Evolutionary conservation across 345 rosid species (phyloP), one percentile per base, ranked within the genome.

Genomic region (Eucalyptus leucophloia): DNA sequence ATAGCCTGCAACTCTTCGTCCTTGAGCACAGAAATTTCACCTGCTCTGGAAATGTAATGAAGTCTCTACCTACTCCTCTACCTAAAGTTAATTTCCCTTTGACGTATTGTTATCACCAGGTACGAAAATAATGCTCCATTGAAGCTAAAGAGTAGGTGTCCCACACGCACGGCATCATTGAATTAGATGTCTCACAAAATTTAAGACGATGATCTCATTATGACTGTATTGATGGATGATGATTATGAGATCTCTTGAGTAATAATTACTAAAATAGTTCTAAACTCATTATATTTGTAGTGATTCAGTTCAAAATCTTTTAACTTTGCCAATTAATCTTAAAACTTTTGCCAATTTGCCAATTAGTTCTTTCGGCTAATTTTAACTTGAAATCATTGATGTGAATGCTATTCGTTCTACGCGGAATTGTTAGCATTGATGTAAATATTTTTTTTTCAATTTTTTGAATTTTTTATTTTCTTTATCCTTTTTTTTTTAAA

Each of bases 321-420:
- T 9, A 1, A 53, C 24, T 53, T 53, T 19, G 9, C 11, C 58
- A 54, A 54, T 54, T 54, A 54, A 4, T 54, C 11, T 26, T 54
- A 53, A 53, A 19, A 7, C 2, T 53, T 53, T 53, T 53, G 58
- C 23, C 8, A 53, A 53, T 53, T 53, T 19, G 58, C 24, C 24
- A 53, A 19, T 54, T 54, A 21, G 24, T 54, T 5, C 1, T 21
- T 19, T 16, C 3, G 10, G 11, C 4, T 10, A 19, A 21, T 54
- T 54, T 54, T 54, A 1, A 21, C 0, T 6, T 1, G 5, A 54
- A 54, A 54, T 53, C 1, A 53, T 53, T 53, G 24, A 53, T 19
- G 10, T 53, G 10, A 18, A 8, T 53, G 1, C 1, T 53, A 2
- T 7, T 50, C 3, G 0, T 50, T 50, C 21, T 16, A 50, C 1